Base-by-base conservation (phyloP, 1,284 basidiomycete species). In the Mycena citricolor region DNA sequence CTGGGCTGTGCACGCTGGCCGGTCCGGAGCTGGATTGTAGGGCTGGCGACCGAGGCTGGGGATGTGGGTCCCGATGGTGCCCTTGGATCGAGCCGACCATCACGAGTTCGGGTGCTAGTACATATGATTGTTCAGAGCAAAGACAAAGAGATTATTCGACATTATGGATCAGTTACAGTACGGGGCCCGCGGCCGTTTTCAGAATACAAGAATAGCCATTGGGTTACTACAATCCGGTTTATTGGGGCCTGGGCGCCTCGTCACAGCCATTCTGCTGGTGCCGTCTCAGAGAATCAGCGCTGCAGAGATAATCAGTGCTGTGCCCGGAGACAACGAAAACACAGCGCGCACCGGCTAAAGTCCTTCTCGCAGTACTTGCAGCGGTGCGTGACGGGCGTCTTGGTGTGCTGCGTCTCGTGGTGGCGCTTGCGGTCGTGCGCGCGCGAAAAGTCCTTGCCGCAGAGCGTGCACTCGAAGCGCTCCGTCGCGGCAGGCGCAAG, bases 401-500 rank as follows among this genome's bases (percentile, higher is more conserved):
- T 57, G 39, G 77, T 69, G 55, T 86, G 83, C 56, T 85, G 81
- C n/a, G 80, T 84, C 64, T 86, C 83, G 52, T 78, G 76, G 65
- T 89, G 86, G 48, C 86, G 75, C 65, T 87, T 86, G 54, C 83
- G 76, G 63, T 89, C 86, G 62, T 88, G 84, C 46, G 81, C 74
- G 46, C 86, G 77, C 28, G 82, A 84, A 63, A 89, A 89, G 14
- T 83, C 81, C 62, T 83, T 81, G 47, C 78, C 77, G 61, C 86
- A 89, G 53, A 75, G 71, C 42, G 82, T 77, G 64, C 86, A 89
- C 42, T 71, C 70, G 65, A 74, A 84, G 25, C 83, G 73, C 58
- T 85, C 80, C 28, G 70, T 70, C 17, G 68, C 57, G 16, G 68
- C 57, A 40, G 69, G 66, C 23, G 66, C 58, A 32, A 60, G 10